phyloP scores from a whole-genome alignment of 108 stramenopile genomes.

The Bacterosira constricta region DNA sequence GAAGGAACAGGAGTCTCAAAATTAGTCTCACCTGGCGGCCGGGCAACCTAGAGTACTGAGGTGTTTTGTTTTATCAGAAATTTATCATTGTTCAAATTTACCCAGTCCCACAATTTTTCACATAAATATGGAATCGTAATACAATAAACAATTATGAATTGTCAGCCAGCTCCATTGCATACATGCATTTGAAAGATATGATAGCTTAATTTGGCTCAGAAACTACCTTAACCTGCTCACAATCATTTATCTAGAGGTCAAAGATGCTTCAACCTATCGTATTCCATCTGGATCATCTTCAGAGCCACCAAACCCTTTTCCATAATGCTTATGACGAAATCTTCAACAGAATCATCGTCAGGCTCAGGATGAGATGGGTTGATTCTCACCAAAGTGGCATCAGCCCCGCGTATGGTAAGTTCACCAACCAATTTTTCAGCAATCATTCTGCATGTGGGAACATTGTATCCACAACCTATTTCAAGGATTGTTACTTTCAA shows the following conservation, averaged over 20 bases:
- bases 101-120: too few relatives aligned
- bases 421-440: constrained; percentile 12
- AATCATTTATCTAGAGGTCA: too few relatives aligned
- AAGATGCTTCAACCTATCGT: constrained; percentile 9
- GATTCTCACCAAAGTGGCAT: constrained; percentile 33
- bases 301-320: constrained; percentile 39
- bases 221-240: neutral
- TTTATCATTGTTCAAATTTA: too few relatives aligned
- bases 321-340: constrained; percentile 34
- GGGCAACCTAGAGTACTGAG: too few relatives aligned
- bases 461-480: constrained; percentile 59
- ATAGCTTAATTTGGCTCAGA: neutral
- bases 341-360: constrained; percentile 28
- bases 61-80: too few relatives aligned
- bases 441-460: constrained; percentile 50
- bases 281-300: constrained; percentile 27
- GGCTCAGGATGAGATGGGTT: constrained; percentile 43
- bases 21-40: too few relatives aligned
- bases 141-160: neutral
- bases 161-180: neutral
- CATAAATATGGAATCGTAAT: too few relatives aligned
- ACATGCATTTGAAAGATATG: neutral
- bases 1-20: too few relatives aligned
- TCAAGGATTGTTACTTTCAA: constrained; percentile 52
- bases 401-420: constrained; percentile 16